Conservation (phyloP, 78 protist genomes). For the Tieghemostelium lacteum region DNA sequence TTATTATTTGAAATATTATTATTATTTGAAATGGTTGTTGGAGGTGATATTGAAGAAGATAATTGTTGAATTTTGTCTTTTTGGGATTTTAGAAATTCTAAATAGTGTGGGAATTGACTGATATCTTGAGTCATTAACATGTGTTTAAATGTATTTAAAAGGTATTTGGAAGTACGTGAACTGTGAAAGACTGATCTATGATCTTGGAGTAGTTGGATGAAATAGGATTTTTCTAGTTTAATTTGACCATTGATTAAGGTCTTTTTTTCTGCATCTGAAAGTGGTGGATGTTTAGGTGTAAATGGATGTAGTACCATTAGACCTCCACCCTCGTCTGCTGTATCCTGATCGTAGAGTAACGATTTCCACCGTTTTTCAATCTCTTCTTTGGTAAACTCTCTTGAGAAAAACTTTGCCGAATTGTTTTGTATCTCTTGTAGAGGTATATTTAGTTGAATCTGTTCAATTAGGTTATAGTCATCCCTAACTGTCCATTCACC, state of each 20-base stretch:
- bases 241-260: not conserved
- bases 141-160: not conserved
- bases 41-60: not conserved
- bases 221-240: not conserved
- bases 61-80: not conserved
- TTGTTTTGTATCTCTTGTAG: not conserved
- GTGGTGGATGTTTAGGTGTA: not conserved
- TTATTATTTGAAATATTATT: not conserved
- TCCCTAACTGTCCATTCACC: slow-evolving; percentile 58
- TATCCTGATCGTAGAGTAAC: slow-evolving; percentile 10
- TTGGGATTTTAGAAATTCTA: slow-evolving; percentile 13
- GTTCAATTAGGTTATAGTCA: slow-evolving; percentile 12
- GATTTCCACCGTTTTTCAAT: slow-evolving; percentile 35
- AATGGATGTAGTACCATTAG: slow-evolving; percentile 24
- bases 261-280: not conserved
- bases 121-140: slow-evolving; percentile 17
- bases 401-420: slow-evolving; percentile 35
- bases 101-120: slow-evolving; percentile 8
- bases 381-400: slow-evolving; percentile 14
- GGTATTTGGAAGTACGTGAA: slow-evolving; percentile 21
- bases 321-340: slow-evolving; percentile 27
- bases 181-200: slow-evolving; percentile 4
- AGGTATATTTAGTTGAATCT: slow-evolving; percentile 7
- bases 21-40: not conserved
- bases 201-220: slow-evolving; percentile 9